Percentiles rank a stretch among this genome's conserved stretches.
These are phyloP conservation scores for Xylaria nigripes DNA, from an alignment of 495 filamentous ascomycete species.

Conservation along the genomic window DNA sequence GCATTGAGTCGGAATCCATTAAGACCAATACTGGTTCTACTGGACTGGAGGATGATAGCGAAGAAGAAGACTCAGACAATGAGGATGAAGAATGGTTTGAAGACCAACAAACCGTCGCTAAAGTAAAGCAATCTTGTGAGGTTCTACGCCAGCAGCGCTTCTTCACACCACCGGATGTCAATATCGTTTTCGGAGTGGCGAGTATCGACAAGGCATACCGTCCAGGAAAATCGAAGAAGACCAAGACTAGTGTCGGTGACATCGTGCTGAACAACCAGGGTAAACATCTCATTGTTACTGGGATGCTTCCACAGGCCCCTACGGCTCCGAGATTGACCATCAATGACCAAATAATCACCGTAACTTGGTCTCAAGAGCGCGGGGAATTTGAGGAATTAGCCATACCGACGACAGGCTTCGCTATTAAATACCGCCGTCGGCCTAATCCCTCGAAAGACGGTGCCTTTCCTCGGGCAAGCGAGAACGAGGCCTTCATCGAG, in stretches of 20 bases:
- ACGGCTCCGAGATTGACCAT: neutral
- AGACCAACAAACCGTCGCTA: neutral
- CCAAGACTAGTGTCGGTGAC: neutral
- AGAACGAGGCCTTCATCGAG: neutral
- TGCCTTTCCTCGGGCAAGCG: neutral
- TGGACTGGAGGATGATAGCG: neutral
- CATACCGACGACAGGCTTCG: constrained; percentile 21
- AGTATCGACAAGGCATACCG: neutral
- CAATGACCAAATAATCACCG: neutral
- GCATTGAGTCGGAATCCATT: neutral
- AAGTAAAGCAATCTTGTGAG: neutral
- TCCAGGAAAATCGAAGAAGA: neutral
- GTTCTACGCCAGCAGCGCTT: neutral
- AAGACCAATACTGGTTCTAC: neutral
- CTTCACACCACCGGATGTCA: neutral
- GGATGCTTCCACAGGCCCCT: neutral
- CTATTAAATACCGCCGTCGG: neutral
- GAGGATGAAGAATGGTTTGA: neutral
- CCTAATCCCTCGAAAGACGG: neutral
- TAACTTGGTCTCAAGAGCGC: constrained; percentile 11
- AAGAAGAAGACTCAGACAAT: neutral
- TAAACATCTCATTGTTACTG: neutral
- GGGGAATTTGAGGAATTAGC: constrained; percentile 5
- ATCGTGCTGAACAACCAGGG: neutral
- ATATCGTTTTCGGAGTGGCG: neutral